Evolutionary conservation across 2,329 filamentous ascomycete genomes (phyloP).

Genomic region (Colletotrichum kahawae): DNA sequence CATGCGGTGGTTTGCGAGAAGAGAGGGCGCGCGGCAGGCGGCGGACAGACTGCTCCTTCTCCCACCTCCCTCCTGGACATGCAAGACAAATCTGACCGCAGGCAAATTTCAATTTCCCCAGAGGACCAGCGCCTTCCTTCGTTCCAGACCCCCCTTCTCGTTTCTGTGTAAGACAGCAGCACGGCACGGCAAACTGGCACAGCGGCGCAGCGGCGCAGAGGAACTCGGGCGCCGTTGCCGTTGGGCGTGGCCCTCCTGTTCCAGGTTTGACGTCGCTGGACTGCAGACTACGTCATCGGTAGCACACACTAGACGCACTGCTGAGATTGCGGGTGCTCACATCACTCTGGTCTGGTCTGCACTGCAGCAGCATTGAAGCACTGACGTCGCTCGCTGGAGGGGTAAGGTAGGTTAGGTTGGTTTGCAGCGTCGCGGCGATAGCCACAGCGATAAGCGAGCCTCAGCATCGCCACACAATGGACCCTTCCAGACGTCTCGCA

Average conservation of each 20-base stretch:
- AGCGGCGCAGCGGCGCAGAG: not conserved
- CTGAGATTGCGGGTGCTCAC: not conserved
- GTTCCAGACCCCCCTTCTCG: not conserved
- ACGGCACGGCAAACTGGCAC: not conserved
- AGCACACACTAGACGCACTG: not conserved
- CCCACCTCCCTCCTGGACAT: slow-evolving; percentile 25
- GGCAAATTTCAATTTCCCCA: slow-evolving; percentile 16
- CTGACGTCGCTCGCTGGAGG: not conserved
- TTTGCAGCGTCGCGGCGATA: not conserved
- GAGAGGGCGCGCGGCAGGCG: not conserved
- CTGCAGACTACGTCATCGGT: slow-evolving; percentile 17
- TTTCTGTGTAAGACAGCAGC: slow-evolving; percentile 10
- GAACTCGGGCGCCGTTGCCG: not conserved
- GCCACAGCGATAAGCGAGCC: not conserved
- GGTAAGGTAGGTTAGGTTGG: not conserved
- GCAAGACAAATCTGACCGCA: not conserved
- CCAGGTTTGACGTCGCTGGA: slow-evolving; percentile 11
- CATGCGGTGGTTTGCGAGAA: not conserved
- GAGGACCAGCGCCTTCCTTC: not conserved
- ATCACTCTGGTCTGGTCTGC: not conserved
- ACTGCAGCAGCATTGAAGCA: not conserved
- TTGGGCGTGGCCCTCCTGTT: not conserved
- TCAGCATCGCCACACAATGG: not conserved
- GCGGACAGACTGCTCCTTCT: slow-evolving; percentile 1
- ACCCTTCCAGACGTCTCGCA: not conserved